These are phyloP conservation scores for Auricularia cornea DNA, from an alignment of 768 basidiomycete species.

Conservation along the genomic window DNA sequence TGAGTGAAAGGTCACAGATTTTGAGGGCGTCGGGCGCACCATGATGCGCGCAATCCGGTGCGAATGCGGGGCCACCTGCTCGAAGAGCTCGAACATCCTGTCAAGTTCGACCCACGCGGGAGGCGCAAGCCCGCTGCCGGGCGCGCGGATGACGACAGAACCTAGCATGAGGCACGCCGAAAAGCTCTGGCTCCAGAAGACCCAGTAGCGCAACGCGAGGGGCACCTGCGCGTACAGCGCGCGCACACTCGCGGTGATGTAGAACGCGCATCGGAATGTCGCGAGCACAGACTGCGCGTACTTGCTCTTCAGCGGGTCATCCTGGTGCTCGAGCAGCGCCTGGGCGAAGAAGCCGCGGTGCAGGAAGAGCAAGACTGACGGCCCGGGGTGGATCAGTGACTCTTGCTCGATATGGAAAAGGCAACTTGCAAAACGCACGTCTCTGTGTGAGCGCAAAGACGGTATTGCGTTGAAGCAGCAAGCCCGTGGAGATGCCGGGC, in stretches of 20 bases:
- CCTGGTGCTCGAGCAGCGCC: slow-evolving; percentile 64
- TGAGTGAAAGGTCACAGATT: too few relatives aligned
- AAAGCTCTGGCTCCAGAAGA: slow-evolving; percentile 39
- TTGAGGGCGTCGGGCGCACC: too few relatives aligned
- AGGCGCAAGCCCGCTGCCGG: neutral
- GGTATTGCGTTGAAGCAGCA: neutral
- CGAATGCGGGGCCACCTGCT: neutral
- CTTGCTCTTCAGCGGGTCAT: slow-evolving; percentile 64
- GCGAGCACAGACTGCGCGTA: slow-evolving; percentile 71
- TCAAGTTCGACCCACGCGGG: neutral
- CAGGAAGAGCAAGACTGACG: slow-evolving; percentile 54
- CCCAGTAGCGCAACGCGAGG: slow-evolving; percentile 58
- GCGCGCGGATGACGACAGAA: neutral
- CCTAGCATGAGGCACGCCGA: slow-evolving; percentile 40
- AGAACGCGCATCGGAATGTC: slow-evolving; percentile 67
- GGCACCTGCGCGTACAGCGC: slow-evolving; percentile 58
- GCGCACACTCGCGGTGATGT: slow-evolving; percentile 60
- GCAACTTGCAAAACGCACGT: neutral
- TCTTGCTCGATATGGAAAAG: too few relatives aligned
- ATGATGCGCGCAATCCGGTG: neutral
- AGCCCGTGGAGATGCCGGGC: neutral
- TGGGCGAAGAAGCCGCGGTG: slow-evolving; percentile 69
- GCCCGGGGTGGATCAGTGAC: neutral
- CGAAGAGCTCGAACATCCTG: neutral
- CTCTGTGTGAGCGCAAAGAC: neutral